Evolutionary conservation across 768 basidiomycete genomes (phyloP), one percentile per base, ranked within the genome.

Genomic region (Exidia glandulosa): DNA sequence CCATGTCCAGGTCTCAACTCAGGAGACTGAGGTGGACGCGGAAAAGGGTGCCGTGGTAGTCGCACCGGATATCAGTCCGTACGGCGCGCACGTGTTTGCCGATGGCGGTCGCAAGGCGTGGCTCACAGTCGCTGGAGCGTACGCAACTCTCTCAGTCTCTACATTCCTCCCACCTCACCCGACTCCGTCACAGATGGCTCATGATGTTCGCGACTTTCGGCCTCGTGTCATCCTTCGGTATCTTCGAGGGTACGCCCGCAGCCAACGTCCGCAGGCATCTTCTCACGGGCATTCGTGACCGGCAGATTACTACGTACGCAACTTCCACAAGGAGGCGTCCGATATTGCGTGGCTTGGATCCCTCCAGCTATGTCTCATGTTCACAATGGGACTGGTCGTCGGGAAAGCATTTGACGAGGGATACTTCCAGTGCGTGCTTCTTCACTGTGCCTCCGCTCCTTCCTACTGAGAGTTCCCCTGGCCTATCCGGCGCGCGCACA

Each of bases 121-220:
- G 79, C 63, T 72, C 29, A 73, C 74, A 10, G 71, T 79, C 27
- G 23, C 70, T n/a, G 79, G 79, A 57, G 76, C 75, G 75, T 78
- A 63, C 64, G 73, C 66, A 29, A 25, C 57, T 23, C 36, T 19
- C 3, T 25, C 58, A 4, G 19, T 6, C 23, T 27, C 25, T 7
- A n/a, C 32, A 16, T 33, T 55, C 16, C 10, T 19, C 19, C 10
- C 30, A 52, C 2, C 50, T 54, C 4, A 14, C 13, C 23, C 50
- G 25, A 31, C 54, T 27, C 50, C 16, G 30, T 27, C 29, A 23
- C 57, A 45, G 31, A 37, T 48, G 37, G 57, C 12, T 56, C 6
- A 10, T 62, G 3, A 56, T 57, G 58, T 58, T 64, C 32, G 34
- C 57, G 25, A 69, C 69, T 1, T 70, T 68, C 60, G 66, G 61